Evolutionary conservation across 1,284 basidiomycete genomes (phyloP).

Genomic region (Fistulina hepatica): DNA sequence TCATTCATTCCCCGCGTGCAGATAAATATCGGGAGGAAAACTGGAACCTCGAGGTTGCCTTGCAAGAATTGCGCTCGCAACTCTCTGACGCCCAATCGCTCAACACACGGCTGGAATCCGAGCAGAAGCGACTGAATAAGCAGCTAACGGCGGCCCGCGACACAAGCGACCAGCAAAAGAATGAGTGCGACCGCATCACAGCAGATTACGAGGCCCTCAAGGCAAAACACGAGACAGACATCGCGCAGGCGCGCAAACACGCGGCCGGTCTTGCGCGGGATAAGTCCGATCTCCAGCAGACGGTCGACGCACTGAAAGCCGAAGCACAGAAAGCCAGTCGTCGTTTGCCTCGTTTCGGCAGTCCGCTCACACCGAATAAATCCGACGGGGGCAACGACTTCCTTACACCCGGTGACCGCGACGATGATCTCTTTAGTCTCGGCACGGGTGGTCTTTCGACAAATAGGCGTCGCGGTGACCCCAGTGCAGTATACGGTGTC

Average conservation of each 20-base stretch:
- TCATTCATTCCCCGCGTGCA: constrained; percentile 15
- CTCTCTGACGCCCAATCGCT: constrained; percentile 58
- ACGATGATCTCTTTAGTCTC: constrained; percentile 49
- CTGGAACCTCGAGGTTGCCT: constrained; percentile 92
- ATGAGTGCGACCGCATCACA: constrained; percentile 71
- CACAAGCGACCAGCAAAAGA: constrained; percentile 75
- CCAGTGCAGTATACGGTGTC: constrained; percentile 37
- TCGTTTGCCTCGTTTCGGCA: constrained; percentile 52
- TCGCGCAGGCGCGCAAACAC: constrained; percentile 81
- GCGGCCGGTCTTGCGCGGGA: constrained; percentile 84
- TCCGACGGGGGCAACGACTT: constrained; percentile 39
- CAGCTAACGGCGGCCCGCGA: constrained; percentile 69
- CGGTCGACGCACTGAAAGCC: constrained; percentile 63
- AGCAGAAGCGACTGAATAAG: constrained; percentile 74
- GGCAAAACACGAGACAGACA: constrained; percentile 85
- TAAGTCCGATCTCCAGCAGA: constrained; percentile 81
- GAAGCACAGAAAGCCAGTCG: constrained; percentile 54
- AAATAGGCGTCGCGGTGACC: constrained; percentile 49
- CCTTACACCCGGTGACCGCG: constrained; percentile 45
- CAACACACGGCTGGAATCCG: constrained; percentile 65
- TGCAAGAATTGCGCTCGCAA: constrained; percentile 78
- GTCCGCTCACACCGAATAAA: constrained; percentile 59
- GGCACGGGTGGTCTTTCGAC: constrained; percentile 46
- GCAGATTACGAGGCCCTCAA: constrained; percentile 62
- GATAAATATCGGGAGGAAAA: constrained; percentile 95